phyloP scores from a whole-genome alignment of 2,329 filamentous ascomycete species.

The Pleomassaria siparia region DNA sequence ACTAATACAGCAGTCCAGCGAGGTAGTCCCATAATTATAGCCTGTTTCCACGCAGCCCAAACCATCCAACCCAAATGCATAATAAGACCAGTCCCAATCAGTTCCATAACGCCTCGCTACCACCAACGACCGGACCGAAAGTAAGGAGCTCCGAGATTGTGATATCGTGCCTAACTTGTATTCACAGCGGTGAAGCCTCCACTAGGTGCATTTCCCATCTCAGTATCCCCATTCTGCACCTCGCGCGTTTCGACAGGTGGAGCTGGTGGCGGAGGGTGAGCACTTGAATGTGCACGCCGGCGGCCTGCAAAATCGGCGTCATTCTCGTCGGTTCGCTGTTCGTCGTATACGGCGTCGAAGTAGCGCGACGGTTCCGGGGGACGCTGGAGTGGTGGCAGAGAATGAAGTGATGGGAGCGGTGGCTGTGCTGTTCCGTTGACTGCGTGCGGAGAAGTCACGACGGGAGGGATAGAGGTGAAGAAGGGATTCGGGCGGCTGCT shows the following conservation, averaged over 20 bases:
- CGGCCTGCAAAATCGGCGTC: slow-evolving; percentile 25
- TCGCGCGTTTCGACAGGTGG: slow-evolving; percentile 22
- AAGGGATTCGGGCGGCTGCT: slow-evolving; percentile 30
- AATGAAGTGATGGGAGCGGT: slow-evolving; percentile 26
- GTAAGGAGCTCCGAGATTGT: neutral
- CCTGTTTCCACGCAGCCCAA: neutral
- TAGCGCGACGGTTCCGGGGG: slow-evolving; percentile 20
- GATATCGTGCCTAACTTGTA: neutral
- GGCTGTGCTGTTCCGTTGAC: slow-evolving; percentile 33
- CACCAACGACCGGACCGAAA: neutral
- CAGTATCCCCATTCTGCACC: slow-evolving; percentile 41
- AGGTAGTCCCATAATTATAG: neutral
- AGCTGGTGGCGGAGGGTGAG: slow-evolving; percentile 12
- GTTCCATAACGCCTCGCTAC: neutral
- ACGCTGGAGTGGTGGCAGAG: slow-evolving; percentile 28
- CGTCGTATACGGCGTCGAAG: slow-evolving; percentile 38
- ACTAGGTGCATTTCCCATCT: slow-evolving; percentile 41
- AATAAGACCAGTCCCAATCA: neutral
- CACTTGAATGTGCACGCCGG: slow-evolving; percentile 31
- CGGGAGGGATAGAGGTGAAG: slow-evolving; percentile 29
- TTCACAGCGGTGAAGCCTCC: slow-evolving; percentile 43
- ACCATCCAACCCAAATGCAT: neutral
- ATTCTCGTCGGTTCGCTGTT: slow-evolving; percentile 24
- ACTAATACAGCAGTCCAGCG: neutral
- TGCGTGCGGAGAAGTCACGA: slow-evolving; percentile 30